Base-by-base conservation (phyloP, 2,329 filamentous ascomycete species). In the Teratosphaeria nubilosa region DNA sequence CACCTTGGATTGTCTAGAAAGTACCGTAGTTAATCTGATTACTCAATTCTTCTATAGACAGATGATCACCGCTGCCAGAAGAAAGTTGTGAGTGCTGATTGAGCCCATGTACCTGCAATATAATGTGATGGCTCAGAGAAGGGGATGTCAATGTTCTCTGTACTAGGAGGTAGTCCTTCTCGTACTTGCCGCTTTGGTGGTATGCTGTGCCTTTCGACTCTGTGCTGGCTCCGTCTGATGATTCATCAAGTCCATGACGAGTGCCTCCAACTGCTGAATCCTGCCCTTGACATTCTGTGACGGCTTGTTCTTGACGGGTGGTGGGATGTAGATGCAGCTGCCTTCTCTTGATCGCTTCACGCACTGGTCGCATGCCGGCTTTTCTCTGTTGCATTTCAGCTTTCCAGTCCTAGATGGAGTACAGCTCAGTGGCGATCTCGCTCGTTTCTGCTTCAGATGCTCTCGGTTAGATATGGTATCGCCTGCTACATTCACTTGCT, bases 21-120 rank as follows among this genome's bases (percentile, higher is more conserved):
- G 59, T n/a, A 10, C 58, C 53, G 34, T 54, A 58, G 41, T 63
- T 56, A 6, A 70, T 65, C 53, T 71, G 68, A 37, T 66, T 62
- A 7, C 62, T 64, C 1, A 80, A 60, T 57, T 78, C 77, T 30
- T n/a, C n/a, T n/a, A n/a, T 7, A 77, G 69, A 59, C 77, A 80
- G 2, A 80, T 65, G 10, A 80, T 66, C 70, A 77, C 79, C 11
- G 76, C 75, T 3, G 76, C 77, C 0, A 80, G 67, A 3, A 80
- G 66, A 61, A 79, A 81, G 58, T 78, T 75, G 51, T 78, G 74
- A 1, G 74, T 75, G 2, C 74, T 71, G 3, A 79, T 67, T 0
- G 75, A 75, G 11, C 74, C 73, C 64, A 78, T 70, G 57, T 76
- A 77, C 76, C 76, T 30, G 27, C 27, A 30, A 30, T 4, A 30